Conservation (phyloP, 345 rosid species). For the Ceriops tagal region DNA sequence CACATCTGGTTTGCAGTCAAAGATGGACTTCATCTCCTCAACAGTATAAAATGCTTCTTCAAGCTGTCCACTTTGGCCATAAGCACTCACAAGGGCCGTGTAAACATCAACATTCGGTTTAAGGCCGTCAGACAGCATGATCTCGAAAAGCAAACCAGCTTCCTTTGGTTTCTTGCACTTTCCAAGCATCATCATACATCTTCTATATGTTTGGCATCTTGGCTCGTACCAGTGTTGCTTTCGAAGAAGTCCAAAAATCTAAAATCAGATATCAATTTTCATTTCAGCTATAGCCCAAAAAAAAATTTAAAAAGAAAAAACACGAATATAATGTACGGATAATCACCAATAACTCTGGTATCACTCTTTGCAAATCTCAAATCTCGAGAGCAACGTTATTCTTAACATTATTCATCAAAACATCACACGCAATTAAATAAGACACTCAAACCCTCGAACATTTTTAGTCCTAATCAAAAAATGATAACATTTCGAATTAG, state of each 20-base stretch:
- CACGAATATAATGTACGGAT: too few species aligned
- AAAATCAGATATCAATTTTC: constrained; percentile 2
- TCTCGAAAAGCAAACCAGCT: constrained; percentile 64
- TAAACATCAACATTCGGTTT: constrained; percentile 75
- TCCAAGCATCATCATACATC: constrained; percentile 71
- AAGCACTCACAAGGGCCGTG: constrained; percentile 68
- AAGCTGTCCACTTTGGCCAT: constrained; percentile 51
- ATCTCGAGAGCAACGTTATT: background rate
- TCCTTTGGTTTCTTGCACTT: constrained; percentile 63
- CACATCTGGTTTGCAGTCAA: constrained; percentile 72
- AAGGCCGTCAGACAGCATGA: constrained; percentile 62
- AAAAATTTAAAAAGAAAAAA: too few species aligned
- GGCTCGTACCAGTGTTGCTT: constrained; percentile 79
- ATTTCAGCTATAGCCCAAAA: too few species aligned
- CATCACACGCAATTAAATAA: too few species aligned
- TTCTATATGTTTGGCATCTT: constrained; percentile 61
- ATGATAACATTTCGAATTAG: too few species aligned
- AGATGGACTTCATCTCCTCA: constrained; percentile 64
- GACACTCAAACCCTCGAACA: too few species aligned
- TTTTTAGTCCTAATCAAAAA: too few species aligned
- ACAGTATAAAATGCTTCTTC: constrained; percentile 52
- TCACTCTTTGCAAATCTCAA: background rate
- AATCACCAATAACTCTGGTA: too few species aligned
- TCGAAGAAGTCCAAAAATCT: constrained; percentile 75
- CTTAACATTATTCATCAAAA: too few species aligned